Evolutionary conservation across 1,284 basidiomycete genomes (phyloP), one percentile per base, ranked within the genome.

Genomic region (Pyrrhoderma lamaoense): DNA sequence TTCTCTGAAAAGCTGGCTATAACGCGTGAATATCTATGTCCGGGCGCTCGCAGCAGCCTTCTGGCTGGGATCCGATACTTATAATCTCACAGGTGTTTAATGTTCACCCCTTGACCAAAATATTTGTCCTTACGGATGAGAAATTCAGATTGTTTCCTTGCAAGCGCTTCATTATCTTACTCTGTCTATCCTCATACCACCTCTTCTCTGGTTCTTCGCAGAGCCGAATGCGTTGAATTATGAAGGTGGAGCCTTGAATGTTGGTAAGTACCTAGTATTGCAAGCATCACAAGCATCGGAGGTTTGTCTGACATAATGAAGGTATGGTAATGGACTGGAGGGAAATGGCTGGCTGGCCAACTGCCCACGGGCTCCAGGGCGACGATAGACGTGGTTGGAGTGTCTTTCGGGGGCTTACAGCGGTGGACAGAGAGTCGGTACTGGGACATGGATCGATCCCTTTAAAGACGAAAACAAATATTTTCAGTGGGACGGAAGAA

Each of bases 271-370:
- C 34, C 35, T 19, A 8, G 19, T 42, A 36, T 16, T 1, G 25
- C 2, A 11, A 42, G 11, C 3, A 46, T 13, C 19, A 36, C 16
- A 23, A 1, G 27, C 35, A 52, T 37, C 37, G 43, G n/a, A n/a
- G n/a, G n/a, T n/a, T n/a, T 37, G 44, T 9, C 39, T 23, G 19
- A 49, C 43, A 19, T 45, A 8, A 45, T 25, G 22, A 50, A 86
- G 84, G 85, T 8, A 90, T 93, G 87, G 73, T 98, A 25, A 89
- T 99, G 80, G 94, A 99, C 69, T 99, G 95, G 95, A 77, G 92
- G 44, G 90, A 97, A 66, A 85, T 99, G 77, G 88, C 89, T 0
- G 88, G 90, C 7, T 70, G 79, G 52, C 80, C 87, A 2, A 92
- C 90, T 0, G 77, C 85, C 1, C 76, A 75, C 53, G 77, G 79